These are phyloP conservation scores for Aspergillus nomiae DNA, from an alignment of 2,329 filamentous ascomycete species.

Conservation along the genomic window DNA sequence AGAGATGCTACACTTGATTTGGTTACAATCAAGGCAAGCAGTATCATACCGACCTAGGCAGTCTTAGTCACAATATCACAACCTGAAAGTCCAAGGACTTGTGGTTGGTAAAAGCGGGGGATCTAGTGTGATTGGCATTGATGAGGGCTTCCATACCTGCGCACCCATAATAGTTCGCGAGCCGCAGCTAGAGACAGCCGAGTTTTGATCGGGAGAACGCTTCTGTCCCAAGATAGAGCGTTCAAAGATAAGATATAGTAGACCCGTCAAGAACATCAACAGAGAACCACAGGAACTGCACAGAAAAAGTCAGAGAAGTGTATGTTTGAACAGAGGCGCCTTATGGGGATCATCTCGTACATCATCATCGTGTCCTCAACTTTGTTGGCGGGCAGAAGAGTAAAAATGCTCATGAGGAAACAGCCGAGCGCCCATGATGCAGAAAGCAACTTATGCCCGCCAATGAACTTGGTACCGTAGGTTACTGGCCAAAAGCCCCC, in stretches of 20 bases:
- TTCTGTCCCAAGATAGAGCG: slow-evolving; percentile 57
- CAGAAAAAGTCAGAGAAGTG: slow-evolving; percentile 10
- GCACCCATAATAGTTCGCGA: slow-evolving; percentile 49
- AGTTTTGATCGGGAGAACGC: slow-evolving; percentile 27
- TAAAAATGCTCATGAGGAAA: slow-evolving; percentile 84
- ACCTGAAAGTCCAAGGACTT: neutral
- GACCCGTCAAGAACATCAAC: slow-evolving; percentile 74
- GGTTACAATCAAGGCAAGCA: slow-evolving; percentile 83
- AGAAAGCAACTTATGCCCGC: slow-evolving; percentile 64
- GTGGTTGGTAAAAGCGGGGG: neutral
- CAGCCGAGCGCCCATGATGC: slow-evolving; percentile 76
- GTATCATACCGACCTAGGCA: slow-evolving; percentile 70
- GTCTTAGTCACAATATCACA: slow-evolving; percentile 6
- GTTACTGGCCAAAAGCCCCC: slow-evolving; percentile 76
- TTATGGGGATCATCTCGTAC: slow-evolving; percentile 52
- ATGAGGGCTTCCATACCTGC: slow-evolving; percentile 37
- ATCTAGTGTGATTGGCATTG: neutral
- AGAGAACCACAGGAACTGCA: slow-evolving; percentile 70
- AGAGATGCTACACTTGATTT: slow-evolving; percentile 81
- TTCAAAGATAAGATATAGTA: slow-evolving; percentile 80
- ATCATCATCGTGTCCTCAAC: slow-evolving; percentile 74
- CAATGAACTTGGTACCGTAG: slow-evolving; percentile 74
- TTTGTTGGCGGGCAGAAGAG: slow-evolving; percentile 83
- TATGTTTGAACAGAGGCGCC: neutral
- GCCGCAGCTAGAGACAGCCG: slow-evolving; percentile 26